These are phyloP conservation scores for Trichocomaceae sp. DNA, from an alignment of 2,329 filamentous ascomycete genomes.

Conservation along the genomic window DNA sequence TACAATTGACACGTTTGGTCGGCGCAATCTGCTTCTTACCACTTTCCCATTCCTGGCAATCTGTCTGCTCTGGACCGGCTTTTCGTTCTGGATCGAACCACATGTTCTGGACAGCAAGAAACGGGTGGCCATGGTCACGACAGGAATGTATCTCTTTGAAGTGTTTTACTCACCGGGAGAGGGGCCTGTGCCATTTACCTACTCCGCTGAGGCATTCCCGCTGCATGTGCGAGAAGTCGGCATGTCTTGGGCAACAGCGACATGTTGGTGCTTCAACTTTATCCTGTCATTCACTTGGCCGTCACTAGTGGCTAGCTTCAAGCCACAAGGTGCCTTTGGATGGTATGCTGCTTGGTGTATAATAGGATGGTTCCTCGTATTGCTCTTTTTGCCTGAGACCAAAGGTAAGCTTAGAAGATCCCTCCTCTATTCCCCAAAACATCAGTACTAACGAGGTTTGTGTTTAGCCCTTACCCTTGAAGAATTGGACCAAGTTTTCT, in stretches of 20 bases:
- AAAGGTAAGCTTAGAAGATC: conserved; percentile 26
- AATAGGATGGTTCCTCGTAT: conserved; percentile 47
- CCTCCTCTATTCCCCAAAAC: not conserved
- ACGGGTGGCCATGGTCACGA: conserved; percentile 38
- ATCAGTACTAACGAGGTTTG: not conserved
- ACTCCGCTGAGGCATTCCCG: conserved; percentile 59
- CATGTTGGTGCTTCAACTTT: conserved; percentile 53
- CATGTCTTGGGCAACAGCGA: conserved; percentile 53
- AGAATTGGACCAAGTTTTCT: conserved; percentile 49
- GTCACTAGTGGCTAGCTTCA: conserved; percentile 42
- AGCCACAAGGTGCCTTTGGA: conserved; percentile 48
- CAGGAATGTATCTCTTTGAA: conserved; percentile 44
- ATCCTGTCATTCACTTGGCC: conserved; percentile 51
- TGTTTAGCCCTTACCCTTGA: conserved; percentile 35
- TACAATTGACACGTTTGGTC: conserved; percentile 61
- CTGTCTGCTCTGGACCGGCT: conserved; percentile 44
- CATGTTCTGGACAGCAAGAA: conserved; percentile 23
- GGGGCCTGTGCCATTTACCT: conserved; percentile 58
- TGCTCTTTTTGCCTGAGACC: conserved; percentile 48
- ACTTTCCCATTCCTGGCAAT: conserved; percentile 57
- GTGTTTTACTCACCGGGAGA: conserved; percentile 51
- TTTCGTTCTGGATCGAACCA: conserved; percentile 45
- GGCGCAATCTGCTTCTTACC: conserved; percentile 55
- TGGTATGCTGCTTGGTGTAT: conserved; percentile 54
- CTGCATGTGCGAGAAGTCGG: conserved; percentile 56